phyloP scores from a whole-genome alignment of 139 green algal genomes.

The Chlorella sp. region DNA sequence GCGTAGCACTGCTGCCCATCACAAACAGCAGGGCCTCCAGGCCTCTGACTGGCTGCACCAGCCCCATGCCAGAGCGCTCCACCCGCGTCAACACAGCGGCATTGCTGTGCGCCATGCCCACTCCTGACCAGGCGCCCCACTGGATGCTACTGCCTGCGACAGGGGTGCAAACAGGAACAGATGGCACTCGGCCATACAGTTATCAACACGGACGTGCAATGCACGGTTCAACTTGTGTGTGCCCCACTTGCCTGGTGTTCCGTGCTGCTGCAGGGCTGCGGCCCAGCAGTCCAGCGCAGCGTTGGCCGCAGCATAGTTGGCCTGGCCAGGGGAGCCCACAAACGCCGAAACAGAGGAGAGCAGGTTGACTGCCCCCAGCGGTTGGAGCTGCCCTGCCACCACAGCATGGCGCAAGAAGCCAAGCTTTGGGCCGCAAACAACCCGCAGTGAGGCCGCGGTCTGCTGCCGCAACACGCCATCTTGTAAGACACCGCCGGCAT shows the following conservation, averaged over 20 bases:
- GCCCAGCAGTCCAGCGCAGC: slow-evolving; percentile 63
- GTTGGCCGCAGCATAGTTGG: slow-evolving; percentile 74
- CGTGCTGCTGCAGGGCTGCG: not conserved
- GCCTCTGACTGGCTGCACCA: not conserved
- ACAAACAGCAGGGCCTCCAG: not conserved
- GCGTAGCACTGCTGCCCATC: not conserved
- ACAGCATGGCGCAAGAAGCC: not conserved
- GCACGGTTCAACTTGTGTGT: too few species aligned
- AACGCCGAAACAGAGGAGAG: slow-evolving; percentile 68
- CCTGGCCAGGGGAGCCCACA: slow-evolving; percentile 63
- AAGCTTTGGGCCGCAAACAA: slow-evolving; percentile 48
- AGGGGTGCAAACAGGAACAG: not conserved
- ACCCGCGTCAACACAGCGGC: not conserved
- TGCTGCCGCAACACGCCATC: slow-evolving; percentile 72
- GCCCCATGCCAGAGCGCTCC: not conserved
- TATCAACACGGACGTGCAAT: too few species aligned
- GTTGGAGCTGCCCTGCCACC: not conserved
- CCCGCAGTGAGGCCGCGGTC: slow-evolving; percentile 41
- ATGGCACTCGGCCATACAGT: too few species aligned
- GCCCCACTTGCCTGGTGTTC: slow-evolving; percentile 32
- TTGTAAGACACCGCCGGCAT: slow-evolving; percentile 76
- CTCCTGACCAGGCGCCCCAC: slow-evolving; percentile 79
- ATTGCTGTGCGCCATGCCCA: slow-evolving; percentile 64
- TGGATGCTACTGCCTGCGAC: slow-evolving; percentile 59
- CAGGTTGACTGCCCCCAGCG: slow-evolving; percentile 14